Evolutionary conservation across 1,284 basidiomycete species (phyloP).

Genomic region (Apiotrichum sp.): DNA sequence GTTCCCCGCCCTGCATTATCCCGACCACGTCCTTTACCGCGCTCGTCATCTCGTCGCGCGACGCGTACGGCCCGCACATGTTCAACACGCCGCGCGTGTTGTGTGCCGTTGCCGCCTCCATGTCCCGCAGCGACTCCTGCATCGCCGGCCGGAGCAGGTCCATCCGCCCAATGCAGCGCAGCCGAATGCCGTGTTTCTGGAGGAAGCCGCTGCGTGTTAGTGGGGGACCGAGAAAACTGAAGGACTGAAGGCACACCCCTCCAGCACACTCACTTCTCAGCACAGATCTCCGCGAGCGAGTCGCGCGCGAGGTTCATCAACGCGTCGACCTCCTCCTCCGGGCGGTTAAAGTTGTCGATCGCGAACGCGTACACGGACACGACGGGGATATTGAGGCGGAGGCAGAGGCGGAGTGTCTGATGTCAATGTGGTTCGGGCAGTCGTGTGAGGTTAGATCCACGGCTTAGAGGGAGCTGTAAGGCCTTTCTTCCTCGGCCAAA

Average conservation of each 20-base stretch:
- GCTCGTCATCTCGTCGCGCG: conserved; percentile 82
- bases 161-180: conserved; percentile 74
- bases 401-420: conserved; percentile 75
- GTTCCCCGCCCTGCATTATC: conserved; percentile 47
- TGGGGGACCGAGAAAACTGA: not conserved
- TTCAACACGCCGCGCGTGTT: conserved; percentile 83
- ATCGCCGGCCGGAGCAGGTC: conserved; percentile 73
- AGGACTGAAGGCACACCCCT: too few relatives aligned
- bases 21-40: conserved; percentile 61
- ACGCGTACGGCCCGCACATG: conserved; percentile 89
- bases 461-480: too few relatives aligned
- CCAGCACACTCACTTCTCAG: conserved; percentile 61
- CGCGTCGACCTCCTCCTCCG: conserved; percentile 74
- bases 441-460: not conserved
- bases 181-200: conserved; percentile 71
- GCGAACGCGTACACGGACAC: conserved; percentile 95
- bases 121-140: conserved; percentile 61
- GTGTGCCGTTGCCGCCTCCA: conserved; percentile 70
- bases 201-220: conserved; percentile 59
- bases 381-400: conserved; percentile 66
- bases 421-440: not conserved
- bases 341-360: conserved; percentile 95
- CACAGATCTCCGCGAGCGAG: conserved; percentile 73
- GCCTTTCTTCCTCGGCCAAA: not conserved
- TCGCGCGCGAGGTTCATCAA: conserved; percentile 79